Base-by-base conservation (phyloP, 1,139 yeast species). In the Suzukiozyma palmioleophila region DNA sequence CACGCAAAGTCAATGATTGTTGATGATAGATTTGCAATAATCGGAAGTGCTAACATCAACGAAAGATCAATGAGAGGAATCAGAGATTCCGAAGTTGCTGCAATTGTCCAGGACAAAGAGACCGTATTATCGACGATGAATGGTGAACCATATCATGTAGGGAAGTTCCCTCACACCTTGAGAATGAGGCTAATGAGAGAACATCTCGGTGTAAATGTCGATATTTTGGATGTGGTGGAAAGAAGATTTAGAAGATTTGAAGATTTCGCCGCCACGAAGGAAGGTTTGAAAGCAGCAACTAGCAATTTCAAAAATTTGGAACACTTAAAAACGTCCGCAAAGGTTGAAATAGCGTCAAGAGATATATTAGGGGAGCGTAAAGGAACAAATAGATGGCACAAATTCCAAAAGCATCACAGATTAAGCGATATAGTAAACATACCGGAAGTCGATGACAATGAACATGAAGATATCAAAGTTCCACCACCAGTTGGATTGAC, bases 11-110 rank as follows among this genome's bases (percentile, higher is more conserved):
- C 84, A 7, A 77, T 92, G 81, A 74, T 92, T 53, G 96, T 84
- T n/a, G 98, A 92, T 64, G 98, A 92, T 56, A 73, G 96, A 39
- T 77, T 83, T 33, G 97, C 96, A 3, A 84, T 92, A 38, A 90
- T 92, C 52, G 98, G 98, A 3, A 86, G 96, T 56, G 98, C 98
- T 1, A 92, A 92, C 56, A 87, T 92, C 47, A 92, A 92, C 54
- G 98, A 92, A 61, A 75, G 98, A 52, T 89, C 97, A 0, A 89
- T 89, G 88, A 73, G 95, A 50, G 98, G 98, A 16, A 72, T 75
- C 16, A 74, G 98, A 56, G 99, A 94, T 57, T 89, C 97, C 3
- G 99, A 94, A 56, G 82, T 92, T 39, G 96, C 96, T 2, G 88
- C 92, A 1, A 64, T 90, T 40, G 79, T 94, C 8, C 73, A 97